phyloP scores from a whole-genome alignment of 495 filamentous ascomycete species.

The Cladorrhinum samala region DNA sequence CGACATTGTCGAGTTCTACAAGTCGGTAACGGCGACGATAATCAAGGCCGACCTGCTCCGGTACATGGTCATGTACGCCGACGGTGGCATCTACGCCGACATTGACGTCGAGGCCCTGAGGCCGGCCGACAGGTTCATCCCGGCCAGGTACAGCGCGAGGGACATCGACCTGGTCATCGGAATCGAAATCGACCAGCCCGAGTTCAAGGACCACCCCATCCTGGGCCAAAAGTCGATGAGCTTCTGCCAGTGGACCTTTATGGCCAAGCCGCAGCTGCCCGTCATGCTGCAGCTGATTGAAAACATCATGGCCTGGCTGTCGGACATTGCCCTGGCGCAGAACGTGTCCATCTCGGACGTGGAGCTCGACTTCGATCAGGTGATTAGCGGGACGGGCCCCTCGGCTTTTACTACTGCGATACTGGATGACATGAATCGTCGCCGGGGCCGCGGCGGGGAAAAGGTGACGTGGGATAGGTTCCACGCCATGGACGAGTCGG shows the following conservation, averaged over 20 bases:
- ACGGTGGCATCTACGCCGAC: slow-evolving; percentile 52
- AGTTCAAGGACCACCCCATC: slow-evolving; percentile 52
- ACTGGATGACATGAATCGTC: slow-evolving; percentile 37
- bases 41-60: slow-evolving; percentile 54
- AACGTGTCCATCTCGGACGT: slow-evolving; percentile 44
- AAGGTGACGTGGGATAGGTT: slow-evolving; percentile 48
- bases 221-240: slow-evolving; percentile 52
- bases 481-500: slow-evolving; percentile 51
- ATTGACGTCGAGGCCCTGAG: slow-evolving; percentile 50
- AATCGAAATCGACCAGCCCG: slow-evolving; percentile 57
- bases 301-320: slow-evolving; percentile 51
- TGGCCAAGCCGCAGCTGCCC: slow-evolving; percentile 50
- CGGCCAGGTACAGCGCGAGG: slow-evolving; percentile 33
- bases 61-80: slow-evolving; percentile 49
- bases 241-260: slow-evolving; percentile 64
- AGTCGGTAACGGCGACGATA: slow-evolving; percentile 47
- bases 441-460: neutral
- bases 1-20: slow-evolving; percentile 53
- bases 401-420: slow-evolving; percentile 56
- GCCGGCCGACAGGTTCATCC: slow-evolving; percentile 43
- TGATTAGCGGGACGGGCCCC: slow-evolving; percentile 57
- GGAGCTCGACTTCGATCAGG: slow-evolving; percentile 55
- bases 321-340: slow-evolving; percentile 43
- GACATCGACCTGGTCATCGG: slow-evolving; percentile 56
- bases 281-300: slow-evolving; percentile 55